These are phyloP conservation scores for Syncephalastrum contaminatum DNA, from an alignment of 371 early-diverging fungal genomes.

Conservation along the genomic window DNA sequence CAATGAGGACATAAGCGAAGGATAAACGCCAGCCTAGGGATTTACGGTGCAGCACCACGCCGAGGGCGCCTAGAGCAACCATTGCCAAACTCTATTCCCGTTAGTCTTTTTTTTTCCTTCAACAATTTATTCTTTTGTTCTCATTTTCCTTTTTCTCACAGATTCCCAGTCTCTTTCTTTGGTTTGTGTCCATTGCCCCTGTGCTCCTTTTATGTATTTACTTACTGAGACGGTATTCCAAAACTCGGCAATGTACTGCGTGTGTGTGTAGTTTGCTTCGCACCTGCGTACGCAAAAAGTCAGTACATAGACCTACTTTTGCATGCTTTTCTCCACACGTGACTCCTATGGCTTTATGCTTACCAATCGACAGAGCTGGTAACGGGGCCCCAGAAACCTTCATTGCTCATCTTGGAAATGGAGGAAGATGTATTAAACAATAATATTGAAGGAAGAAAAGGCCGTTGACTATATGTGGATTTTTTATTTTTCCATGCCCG, in stretches of 20 bases:
- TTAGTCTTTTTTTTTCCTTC: slow-evolving; percentile 1
- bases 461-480: too few relatives aligned
- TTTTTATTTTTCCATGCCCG: too few relatives aligned
- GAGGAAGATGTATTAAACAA: not conserved
- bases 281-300: slow-evolving; percentile 18
- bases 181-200: not conserved
- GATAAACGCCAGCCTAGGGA: slow-evolving; percentile 38
- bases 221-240: slow-evolving; percentile 46
- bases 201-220: not conserved
- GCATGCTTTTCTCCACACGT: not conserved
- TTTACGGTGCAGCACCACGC: slow-evolving; percentile 30
- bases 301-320: not conserved
- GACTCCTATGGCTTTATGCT: not conserved
- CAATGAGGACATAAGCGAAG: slow-evolving; percentile 36
- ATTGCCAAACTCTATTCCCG: slow-evolving; percentile 38
- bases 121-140: not conserved
- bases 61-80: slow-evolving; percentile 33
- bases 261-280: slow-evolving; percentile 33
- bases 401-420: slow-evolving; percentile 4
- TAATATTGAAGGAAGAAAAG: too few relatives aligned
- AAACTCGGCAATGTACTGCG: slow-evolving; percentile 36
- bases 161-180: not conserved
- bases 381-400: slow-evolving; percentile 38
- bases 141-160: not conserved
- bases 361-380: slow-evolving; percentile 50